Evolutionary conservation across 306 rosid species (phyloP).

Genomic region (Myrica gale): DNA sequence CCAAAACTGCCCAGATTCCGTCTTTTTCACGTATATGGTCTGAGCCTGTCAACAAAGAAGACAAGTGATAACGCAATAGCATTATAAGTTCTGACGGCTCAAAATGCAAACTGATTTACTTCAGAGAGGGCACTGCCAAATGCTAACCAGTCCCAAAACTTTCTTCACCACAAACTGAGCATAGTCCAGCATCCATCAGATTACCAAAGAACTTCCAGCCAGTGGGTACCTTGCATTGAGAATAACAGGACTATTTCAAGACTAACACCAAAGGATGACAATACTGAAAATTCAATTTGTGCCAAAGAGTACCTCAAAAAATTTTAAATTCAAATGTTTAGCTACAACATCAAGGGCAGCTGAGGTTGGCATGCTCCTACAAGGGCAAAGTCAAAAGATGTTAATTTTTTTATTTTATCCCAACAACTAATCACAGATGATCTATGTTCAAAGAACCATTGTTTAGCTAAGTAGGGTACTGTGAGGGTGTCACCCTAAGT

Average conservation of each 20-base stretch:
- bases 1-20: constrained; percentile 99
- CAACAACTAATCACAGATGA: background rate
- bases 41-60: constrained; percentile 59
- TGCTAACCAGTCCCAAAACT: constrained; percentile 95
- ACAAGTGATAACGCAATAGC: constrained; percentile 24
- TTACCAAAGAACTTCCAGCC: constrained; percentile 99
- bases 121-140: constrained; percentile 19
- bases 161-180: constrained; percentile 97
- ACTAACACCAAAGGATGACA: constrained; percentile 12
- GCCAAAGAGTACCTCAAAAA: constrained; percentile 76
- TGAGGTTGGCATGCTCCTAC: constrained; percentile 99
- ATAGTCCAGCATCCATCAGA: constrained; percentile 93
- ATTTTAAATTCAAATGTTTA: constrained; percentile 79
- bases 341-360: constrained; percentile 99
- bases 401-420: background rate
- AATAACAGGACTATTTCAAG: constrained; percentile 7
- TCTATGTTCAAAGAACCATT: background rate
- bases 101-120: constrained; percentile 5
- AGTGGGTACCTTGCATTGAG: constrained; percentile 75
- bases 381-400: constrained; percentile 25
- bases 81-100: background rate
- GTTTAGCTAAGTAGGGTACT: background rate
- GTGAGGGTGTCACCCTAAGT: background rate
- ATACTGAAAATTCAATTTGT: background rate
- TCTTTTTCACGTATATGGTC: constrained; percentile 98